phyloP scores from a whole-genome alignment of 2,329 filamentous ascomycete species.

The Colletotrichum sp. region DNA sequence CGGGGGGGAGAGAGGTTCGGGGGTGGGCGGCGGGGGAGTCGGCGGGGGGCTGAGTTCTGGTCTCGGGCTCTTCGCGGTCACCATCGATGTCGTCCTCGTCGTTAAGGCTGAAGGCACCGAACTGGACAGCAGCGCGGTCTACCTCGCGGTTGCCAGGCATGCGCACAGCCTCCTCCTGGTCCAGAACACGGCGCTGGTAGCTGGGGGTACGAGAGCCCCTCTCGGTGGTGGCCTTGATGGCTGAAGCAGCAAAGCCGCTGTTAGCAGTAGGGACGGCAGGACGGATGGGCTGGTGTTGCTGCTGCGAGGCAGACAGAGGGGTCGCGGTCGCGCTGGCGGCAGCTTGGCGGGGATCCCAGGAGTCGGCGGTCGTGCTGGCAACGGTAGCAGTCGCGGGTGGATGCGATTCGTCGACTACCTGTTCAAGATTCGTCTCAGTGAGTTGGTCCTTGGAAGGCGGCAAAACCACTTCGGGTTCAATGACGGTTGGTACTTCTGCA shows the following conservation, averaged over 20 bases:
- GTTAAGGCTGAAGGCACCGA: constrained; percentile 92
- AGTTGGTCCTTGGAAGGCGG: constrained; percentile 80
- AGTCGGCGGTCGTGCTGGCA: constrained; percentile 88
- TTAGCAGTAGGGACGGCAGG: constrained; percentile 8
- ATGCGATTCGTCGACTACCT: constrained; percentile 81
- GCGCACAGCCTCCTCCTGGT: constrained; percentile 96
- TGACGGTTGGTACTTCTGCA: constrained; percentile 35
- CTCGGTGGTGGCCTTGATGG: constrained; percentile 76
- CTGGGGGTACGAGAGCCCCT: constrained; percentile 73
- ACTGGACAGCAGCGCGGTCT: constrained; percentile 91
- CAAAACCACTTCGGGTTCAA: constrained; percentile 60
- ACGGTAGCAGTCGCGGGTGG: constrained; percentile 81
- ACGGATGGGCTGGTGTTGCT: constrained; percentile 67
- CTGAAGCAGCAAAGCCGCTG: constrained; percentile 80
- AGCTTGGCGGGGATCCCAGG: constrained; percentile 73
- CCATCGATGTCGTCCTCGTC: constrained; percentile 89
- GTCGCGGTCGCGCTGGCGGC: constrained; percentile 67
- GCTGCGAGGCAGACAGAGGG: constrained; percentile 68
- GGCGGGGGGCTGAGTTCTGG: constrained; percentile 88
- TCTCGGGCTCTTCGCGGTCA: constrained; percentile 94
- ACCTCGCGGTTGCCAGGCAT: constrained; percentile 98
- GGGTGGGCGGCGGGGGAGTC: constrained; percentile 89
- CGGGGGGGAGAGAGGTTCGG: constrained; percentile 84
- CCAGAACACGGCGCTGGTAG: constrained; percentile 85
- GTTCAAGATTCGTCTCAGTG: constrained; percentile 91